Evolutionary conservation across 2,329 filamentous ascomycete species (phyloP), one percentile per base, ranked within the genome.

Genomic region (Botryotinia calthae): DNA sequence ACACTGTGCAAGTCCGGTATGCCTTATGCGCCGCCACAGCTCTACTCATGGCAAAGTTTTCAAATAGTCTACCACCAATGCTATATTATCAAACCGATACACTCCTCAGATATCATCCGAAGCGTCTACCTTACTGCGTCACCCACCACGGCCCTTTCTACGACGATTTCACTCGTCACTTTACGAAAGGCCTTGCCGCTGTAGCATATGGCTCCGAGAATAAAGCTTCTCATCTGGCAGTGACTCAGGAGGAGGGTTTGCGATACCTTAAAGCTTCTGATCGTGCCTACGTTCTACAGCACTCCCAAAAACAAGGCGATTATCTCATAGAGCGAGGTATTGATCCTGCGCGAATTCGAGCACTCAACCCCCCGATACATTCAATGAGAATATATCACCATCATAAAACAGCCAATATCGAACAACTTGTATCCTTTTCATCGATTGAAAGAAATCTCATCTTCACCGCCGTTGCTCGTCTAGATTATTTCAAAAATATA

Each of bases 101-200:
- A 28, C 73, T 75, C 16, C 66, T 75, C 18, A 73, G 48, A 66
- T 75, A 74, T 51, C 73, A 68, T 62, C 74, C 74, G 4, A 71
- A 72, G 10, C 68, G 70, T 40, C 56, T 75, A 31, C 70, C 72
- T 18, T 72, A 73, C 37, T 75, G 74, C 37, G 74, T 75, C 28
- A 75, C 74, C 31, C 74, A 75, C n/a, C 74, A 75, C 58, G 74
- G 74, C 0, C 74, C 74, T 59, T 75, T 75, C 72, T 72, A 70
- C 48, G 44, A 66, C 34, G 74, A 75, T 31, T 75, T 75, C 42
- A 59, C 72, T 18, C 65, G 61, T 12, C 65, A 75, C 54, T 75
- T 75, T 42, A 66, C 69, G 5, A 40, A 18, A 42, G 70, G 72
- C 18, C 72, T 74, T 34, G 74, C 74, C 42, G 70, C 74, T 25